Conservation (phyloP, 1,284 basidiomycete genomes). For the Puccinia triticina region DNA sequence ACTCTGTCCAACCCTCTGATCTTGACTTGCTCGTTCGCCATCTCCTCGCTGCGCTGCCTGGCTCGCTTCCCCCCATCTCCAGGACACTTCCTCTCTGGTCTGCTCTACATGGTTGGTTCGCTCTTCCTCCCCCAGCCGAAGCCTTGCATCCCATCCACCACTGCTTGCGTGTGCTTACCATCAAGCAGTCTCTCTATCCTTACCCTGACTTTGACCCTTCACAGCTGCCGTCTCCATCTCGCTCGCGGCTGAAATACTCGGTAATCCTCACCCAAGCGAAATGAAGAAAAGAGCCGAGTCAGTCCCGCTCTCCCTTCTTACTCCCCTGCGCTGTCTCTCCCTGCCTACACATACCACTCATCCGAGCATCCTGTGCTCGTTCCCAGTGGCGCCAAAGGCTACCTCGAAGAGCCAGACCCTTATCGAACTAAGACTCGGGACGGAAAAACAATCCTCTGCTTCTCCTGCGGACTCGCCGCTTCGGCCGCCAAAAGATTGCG, state of each 20-base stretch:
- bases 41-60: background rate
- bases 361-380: background rate
- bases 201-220: background rate
- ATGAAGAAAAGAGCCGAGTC: conserved; percentile 35
- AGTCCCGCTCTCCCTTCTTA: background rate
- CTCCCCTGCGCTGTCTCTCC: background rate
- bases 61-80: background rate
- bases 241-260: background rate
- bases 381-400: conserved; percentile 36
- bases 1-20: background rate
- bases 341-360: background rate
- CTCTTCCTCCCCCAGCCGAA: background rate
- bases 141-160: background rate
- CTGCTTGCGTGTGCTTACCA: background rate
- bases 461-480: conserved; percentile 34
- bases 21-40: background rate
- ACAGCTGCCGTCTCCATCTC: background rate
- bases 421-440: conserved; percentile 46
- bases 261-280: background rate
- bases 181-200: conserved; percentile 4
- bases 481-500: conserved; percentile 29
- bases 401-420: conserved; percentile 47
- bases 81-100: background rate
- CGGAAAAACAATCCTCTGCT: conserved; percentile 49
- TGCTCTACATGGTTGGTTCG: background rate